Evolutionary conservation across 2,329 filamentous ascomycete genomes (phyloP), one percentile per base, ranked within the genome.

Genomic region (Fusarium equiseti): DNA sequence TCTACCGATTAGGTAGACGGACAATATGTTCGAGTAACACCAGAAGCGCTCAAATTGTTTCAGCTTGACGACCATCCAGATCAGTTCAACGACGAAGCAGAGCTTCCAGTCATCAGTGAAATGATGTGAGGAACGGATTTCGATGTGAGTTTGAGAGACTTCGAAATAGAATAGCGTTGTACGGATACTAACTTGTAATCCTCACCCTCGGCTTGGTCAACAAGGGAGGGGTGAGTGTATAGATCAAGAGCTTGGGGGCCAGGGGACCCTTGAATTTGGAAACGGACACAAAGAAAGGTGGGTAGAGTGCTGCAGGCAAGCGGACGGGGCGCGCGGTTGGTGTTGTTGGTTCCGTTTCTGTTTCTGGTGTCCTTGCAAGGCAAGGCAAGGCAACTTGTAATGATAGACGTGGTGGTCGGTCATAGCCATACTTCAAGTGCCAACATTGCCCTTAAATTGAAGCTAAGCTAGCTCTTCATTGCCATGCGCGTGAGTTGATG

Each of bases 281-380:
- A 52, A 65, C 40, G 53, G 45, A 59, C 29, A 60, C 59, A 68
- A 61, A 48, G 53, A 64, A 46, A 63, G 48, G 63, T 71, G 64
- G 50, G 50, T 40, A 29, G 32, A 24, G 50, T 53, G 50, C 50
- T 53, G 68, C 46, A 56, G 53, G 65, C 69, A 57, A 66, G 68
- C 46, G 57, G 69, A 70, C 49, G 68, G 68, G 68, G 68, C 68
- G 69, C 69, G 69, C 69, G 68, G 69, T 71, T 71, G 69, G 64
- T 71, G 63, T 52, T 68, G 66, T 40, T 58, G 26, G 56, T 43
- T 54, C 29, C 46, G 50, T 53, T 53, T 53, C 50, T 53, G 32
- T 43, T 43, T 53, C 35, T 53, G 50, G 50, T 43, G 50, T 43
- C 50, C 50, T 27, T 53, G 50, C 50, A 40, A 52, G 49, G 32